Conservation (phyloP, 768 basidiomycete species). For the Trametes sanguinea region DNA sequence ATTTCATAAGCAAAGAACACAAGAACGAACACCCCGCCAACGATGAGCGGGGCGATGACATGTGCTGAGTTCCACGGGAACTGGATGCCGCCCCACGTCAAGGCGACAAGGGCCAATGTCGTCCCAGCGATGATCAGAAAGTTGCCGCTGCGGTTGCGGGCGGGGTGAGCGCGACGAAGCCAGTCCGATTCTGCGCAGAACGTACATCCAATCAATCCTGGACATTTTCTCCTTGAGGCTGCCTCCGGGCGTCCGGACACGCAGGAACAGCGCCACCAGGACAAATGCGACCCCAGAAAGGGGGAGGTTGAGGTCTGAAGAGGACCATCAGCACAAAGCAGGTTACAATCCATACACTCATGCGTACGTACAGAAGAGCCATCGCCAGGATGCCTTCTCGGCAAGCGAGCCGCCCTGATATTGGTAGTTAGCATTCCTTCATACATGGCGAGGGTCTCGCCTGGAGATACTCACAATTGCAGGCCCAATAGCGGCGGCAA, state of each 20-base stretch:
- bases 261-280: constrained; percentile 17
- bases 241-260: constrained; percentile 31
- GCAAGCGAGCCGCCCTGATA: constrained; percentile 30
- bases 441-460: not conserved
- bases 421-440: too few species aligned
- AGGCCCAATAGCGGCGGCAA: constrained; percentile 29
- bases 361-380: constrained; percentile 19
- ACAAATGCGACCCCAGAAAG: constrained; percentile 16
- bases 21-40: constrained; percentile 39
- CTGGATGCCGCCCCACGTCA: constrained; percentile 45
- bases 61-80: constrained; percentile 42
- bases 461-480: constrained; percentile 16
- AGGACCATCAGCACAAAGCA: not conserved
- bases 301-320: constrained; percentile 40
- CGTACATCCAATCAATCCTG: constrained; percentile 34
- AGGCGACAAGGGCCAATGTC: constrained; percentile 36
- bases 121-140: constrained; percentile 35
- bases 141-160: constrained; percentile 35
- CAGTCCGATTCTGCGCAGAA: not conserved
- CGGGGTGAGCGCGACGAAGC: too few species aligned
- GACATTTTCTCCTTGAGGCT: constrained; percentile 33
- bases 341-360: not conserved
- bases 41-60: constrained; percentile 43
- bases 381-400: constrained; percentile 18
- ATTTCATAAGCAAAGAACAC: constrained; percentile 26